phyloP scores from a whole-genome alignment of 495 filamentous ascomycete genomes.

The Aspergillus bridgeri region DNA sequence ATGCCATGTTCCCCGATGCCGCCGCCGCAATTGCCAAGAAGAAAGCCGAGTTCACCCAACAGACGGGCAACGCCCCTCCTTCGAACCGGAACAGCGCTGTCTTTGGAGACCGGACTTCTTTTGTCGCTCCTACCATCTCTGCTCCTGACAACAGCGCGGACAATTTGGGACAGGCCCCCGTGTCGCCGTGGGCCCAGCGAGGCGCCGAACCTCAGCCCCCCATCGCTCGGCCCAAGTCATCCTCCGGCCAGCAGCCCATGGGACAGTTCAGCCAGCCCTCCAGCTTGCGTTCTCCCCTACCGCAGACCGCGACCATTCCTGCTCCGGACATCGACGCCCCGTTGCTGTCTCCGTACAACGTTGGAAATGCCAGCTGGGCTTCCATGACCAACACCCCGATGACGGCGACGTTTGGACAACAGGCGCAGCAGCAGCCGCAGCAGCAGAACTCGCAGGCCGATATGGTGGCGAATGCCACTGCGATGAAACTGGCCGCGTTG shows the following conservation, averaged over 20 bases:
- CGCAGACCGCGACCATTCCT: constrained; percentile 78
- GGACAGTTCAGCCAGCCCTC: constrained; percentile 90
- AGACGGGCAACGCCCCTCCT: constrained; percentile 82
- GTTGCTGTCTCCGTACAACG: constrained; percentile 82
- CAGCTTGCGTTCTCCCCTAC: constrained; percentile 78
- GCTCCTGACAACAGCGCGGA: constrained; percentile 55
- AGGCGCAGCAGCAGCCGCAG: constrained; percentile 32
- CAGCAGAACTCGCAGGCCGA: constrained; percentile 70
- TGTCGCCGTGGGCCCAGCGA: constrained; percentile 74
- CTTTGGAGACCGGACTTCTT: constrained; percentile 75
- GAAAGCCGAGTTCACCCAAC: constrained; percentile 93
- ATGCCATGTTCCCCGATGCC: constrained; percentile 98
- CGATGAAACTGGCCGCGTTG: constrained; percentile 96
- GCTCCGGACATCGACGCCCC: constrained; percentile 78
- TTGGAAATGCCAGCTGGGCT: constrained; percentile 89
- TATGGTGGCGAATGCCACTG: constrained; percentile 98
- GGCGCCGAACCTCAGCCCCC: constrained; percentile 50
- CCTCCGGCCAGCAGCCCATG: constrained; percentile 86
- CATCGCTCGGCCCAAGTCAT: constrained; percentile 80
- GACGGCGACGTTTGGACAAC: constrained; percentile 72
- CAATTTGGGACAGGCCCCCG: constrained; percentile 55
- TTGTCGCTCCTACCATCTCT: constrained; percentile 75
- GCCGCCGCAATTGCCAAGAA: constrained; percentile 96
- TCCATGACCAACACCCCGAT: constrained; percentile 98
- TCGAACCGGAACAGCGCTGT: constrained; percentile 92